A percentile compares a stretch with the other conserved stretches of the same genome.
Conservation (phyloP, 805 yeast species). For the Helenozyma baotianmanensis region DNA sequence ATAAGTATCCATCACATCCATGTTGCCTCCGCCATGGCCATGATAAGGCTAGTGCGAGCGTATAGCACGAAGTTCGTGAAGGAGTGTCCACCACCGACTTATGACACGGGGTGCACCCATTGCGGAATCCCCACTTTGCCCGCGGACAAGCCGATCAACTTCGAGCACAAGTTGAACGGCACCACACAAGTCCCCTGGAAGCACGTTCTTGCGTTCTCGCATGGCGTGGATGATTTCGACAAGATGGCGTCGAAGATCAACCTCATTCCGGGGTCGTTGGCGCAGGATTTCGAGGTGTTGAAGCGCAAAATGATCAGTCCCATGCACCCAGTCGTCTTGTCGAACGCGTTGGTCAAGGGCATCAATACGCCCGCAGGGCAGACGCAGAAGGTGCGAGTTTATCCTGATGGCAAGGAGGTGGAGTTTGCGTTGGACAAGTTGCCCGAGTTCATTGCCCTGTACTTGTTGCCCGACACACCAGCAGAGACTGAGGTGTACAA, state of each 20-base stretch:
- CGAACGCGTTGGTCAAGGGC: constrained; percentile 33
- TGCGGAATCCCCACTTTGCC: constrained; percentile 44
- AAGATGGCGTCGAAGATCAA: constrained; percentile 52
- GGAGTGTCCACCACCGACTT: constrained; percentile 46
- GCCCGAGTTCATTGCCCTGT: constrained; percentile 36
- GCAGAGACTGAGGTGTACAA: constrained; percentile 27
- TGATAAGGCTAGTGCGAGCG: too few relatives aligned
- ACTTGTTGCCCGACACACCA: constrained; percentile 37
- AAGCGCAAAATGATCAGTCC: constrained; percentile 36
- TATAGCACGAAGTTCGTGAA: constrained; percentile 1
- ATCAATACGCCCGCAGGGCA: constrained; percentile 11
- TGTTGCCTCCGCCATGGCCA: too few relatives aligned
- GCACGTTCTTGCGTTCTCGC: constrained; percentile 51
- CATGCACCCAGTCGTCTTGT: constrained; percentile 46
- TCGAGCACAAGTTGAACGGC: constrained; percentile 34
- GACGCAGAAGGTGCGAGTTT: constrained; percentile 35
- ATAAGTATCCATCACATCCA: too few relatives aligned
- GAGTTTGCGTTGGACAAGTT: constrained; percentile 28
- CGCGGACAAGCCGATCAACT: constrained; percentile 37
- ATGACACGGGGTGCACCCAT: constrained; percentile 60
- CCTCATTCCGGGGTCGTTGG: constrained; percentile 39
- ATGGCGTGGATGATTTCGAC: constrained; percentile 30
- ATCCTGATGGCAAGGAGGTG: constrained; percentile 50
- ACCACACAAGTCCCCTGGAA: constrained; percentile 52
- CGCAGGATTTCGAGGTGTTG: constrained; percentile 31